Conservation (phyloP, 2,329 filamentous ascomycete genomes). For the Aspergillus niger region DNA sequence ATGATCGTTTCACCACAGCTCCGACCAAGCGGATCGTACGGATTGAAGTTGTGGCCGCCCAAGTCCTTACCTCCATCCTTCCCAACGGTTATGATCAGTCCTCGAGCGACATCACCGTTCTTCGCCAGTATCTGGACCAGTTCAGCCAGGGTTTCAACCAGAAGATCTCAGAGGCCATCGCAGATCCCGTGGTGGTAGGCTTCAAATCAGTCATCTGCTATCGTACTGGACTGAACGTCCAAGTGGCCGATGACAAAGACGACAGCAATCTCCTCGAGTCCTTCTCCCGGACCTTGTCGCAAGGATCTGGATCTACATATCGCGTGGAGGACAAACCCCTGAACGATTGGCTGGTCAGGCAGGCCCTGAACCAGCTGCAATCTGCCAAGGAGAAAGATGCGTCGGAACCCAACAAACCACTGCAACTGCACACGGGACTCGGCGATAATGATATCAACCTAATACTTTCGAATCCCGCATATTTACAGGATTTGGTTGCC, state of each 20-base stretch:
- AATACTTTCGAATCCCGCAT: constrained; percentile 69
- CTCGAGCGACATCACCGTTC: constrained; percentile 31
- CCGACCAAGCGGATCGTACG: constrained; percentile 73
- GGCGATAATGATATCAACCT: constrained; percentile 78
- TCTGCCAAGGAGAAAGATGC: constrained; percentile 37
- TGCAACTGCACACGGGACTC: constrained; percentile 82
- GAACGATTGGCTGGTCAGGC: constrained; percentile 70
- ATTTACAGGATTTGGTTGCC: constrained; percentile 72
- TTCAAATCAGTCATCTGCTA: constrained; percentile 88
- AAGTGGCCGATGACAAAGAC: constrained; percentile 49
- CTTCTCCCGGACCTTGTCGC: constrained; percentile 30
- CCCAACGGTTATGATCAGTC: constrained; percentile 27
- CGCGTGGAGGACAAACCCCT: constrained; percentile 63
- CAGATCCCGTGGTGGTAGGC: constrained; percentile 68
- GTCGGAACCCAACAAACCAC: constrained; percentile 62
- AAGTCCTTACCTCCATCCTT: constrained; percentile 57
- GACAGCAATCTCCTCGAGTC: constrained; percentile 28
- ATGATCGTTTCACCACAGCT: constrained; percentile 65
- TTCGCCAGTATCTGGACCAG: constrained; percentile 19
- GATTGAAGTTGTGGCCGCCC: constrained; percentile 71
- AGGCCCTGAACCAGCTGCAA: constrained; percentile 61
- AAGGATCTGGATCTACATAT: constrained; percentile 30
- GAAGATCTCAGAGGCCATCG: constrained; percentile 59
- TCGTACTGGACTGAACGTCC: constrained; percentile 69
- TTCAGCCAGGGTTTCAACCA: constrained; percentile 34